Evolutionary conservation across 106 monocot genomes (phyloP), one percentile per base, ranked within the genome.

Genomic region (Allium cepa): DNA sequence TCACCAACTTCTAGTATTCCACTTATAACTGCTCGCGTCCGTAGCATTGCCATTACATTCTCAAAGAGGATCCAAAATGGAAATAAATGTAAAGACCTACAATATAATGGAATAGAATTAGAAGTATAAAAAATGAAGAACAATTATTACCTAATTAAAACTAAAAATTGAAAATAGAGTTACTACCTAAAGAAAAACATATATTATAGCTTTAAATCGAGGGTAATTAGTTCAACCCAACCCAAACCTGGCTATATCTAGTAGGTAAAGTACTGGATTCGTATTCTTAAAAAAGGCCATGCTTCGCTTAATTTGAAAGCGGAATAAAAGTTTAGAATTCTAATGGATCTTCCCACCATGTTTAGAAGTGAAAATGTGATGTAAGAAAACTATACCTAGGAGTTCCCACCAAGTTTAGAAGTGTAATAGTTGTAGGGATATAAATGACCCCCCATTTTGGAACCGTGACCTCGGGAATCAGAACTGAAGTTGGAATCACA

Each of bases 21-120:
- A 65, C 66, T 67, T 11, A 80, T 17, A 9, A 61, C 75, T 1
- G 80, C 80, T 71, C 75, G 71, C 53, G 71, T 75, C 48, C 75
- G 75, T 28, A 75, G 80, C 70, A 70, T 71, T 36, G 80, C 70
- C 75, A 75, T 75, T 10, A 80, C 80, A 56, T 75, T 80, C 56
- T 80, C 80, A 71, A 80, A 80, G 52, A 80, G 67, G 51, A 80
- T 60, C 80, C 80, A 80, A 45, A 80, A 61, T n/a, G 71, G 15
- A 12, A 70, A 26, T 14, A 75, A 50, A 60, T 80, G 80, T 26
- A 80, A 52, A 60, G 80, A 80, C 11, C 80, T 80, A 71, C 36
- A 36, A 36, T 36, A 36, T 17, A 61, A 26, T 15, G 18, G 13
- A 55, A 53, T 0, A 1, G 7, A 12, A 18, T 67, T 18, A 9